Base-by-base conservation (phyloP, 2,329 filamentous ascomycete genomes). In the Nannizzia gypsea region DNA sequence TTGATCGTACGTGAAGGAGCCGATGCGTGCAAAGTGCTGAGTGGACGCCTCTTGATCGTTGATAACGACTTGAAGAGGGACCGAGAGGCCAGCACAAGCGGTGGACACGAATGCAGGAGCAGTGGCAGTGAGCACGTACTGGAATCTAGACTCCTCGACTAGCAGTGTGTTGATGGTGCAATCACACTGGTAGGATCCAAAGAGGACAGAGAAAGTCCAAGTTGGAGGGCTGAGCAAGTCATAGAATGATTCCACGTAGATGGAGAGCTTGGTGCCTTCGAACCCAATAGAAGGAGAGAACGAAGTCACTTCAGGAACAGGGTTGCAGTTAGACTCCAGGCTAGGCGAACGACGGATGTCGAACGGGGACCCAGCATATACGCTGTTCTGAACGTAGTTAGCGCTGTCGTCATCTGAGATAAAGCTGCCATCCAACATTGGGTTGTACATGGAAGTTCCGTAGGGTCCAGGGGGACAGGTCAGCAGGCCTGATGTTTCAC, bases 231-330 rank as follows among this genome's bases (percentile, higher is more conserved):
- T 80, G 72, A 85, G 81, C 60, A 95, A 75, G 68, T 95, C 87
- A 74, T 88, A 89, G 62, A 85, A 81, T 48, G 87, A 86, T 58
- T 85, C 84, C 31, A 95, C 81, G 69, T 88, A 86, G 64, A 96
- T 79, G 62, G 82, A 80, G 8, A 96, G 77, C 67, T 85, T 85
- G 20, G 86, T 87, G 59, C 88, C 87, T 68, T 82, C 80, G 36
- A 79, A 74, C 48, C 90, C 91, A 67, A 82, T 79, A 50, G 77
- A 76, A 17, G 91, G 92, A 62, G 83, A 80, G 71, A 82, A 89
- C 61, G 86, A 86, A 61, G 85, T 79, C 64, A 95, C 76, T 67
- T 85, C 80, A 61, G 83, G 83, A 64, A 80, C 73, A 67, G 81
- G 81, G 62, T 81, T 82, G 66, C 82, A 75, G 36, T 83, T 75